phyloP scores from a whole-genome alignment of 2,329 filamentous ascomycete genomes.

The Diaporthe citri region DNA sequence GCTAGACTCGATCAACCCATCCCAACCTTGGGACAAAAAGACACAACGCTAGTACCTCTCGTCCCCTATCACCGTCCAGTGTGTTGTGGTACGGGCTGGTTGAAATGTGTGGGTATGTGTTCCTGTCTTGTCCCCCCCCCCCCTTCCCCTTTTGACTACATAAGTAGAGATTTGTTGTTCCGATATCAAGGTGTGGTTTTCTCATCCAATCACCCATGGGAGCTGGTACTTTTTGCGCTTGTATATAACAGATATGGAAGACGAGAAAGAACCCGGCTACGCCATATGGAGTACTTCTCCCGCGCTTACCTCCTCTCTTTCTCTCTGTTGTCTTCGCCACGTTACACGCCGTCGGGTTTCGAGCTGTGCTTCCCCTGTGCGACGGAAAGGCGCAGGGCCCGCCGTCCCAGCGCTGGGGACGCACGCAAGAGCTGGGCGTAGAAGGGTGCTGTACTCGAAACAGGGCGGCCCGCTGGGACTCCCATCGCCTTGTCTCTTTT shows the following conservation, averaged over 20 bases:
- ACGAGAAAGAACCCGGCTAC: background rate
- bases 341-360: constrained; percentile 39
- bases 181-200: background rate
- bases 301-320: too few relatives aligned
- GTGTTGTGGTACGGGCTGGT: background rate
- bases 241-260: background rate
- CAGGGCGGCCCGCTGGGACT: constrained; percentile 23
- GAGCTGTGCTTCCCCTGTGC: constrained; percentile 30
- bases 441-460: constrained; percentile 38
- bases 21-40: constrained; percentile 1
- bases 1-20: constrained; percentile 33
- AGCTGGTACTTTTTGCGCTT: too few relatives aligned
- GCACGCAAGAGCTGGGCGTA: constrained; percentile 31
- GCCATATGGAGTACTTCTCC: too few relatives aligned
- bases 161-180: background rate
- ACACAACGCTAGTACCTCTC: background rate
- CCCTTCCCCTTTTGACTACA: background rate
- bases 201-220: background rate
- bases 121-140: background rate
- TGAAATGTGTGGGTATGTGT: background rate
- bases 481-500: constrained; percentile 9
- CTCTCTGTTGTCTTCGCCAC: background rate
- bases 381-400: constrained; percentile 31
- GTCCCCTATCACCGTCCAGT: background rate
- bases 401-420: constrained; percentile 7